Base-by-base conservation (phyloP, 2,329 filamentous ascomycete genomes). In the Neoascochyta sp. region DNA sequence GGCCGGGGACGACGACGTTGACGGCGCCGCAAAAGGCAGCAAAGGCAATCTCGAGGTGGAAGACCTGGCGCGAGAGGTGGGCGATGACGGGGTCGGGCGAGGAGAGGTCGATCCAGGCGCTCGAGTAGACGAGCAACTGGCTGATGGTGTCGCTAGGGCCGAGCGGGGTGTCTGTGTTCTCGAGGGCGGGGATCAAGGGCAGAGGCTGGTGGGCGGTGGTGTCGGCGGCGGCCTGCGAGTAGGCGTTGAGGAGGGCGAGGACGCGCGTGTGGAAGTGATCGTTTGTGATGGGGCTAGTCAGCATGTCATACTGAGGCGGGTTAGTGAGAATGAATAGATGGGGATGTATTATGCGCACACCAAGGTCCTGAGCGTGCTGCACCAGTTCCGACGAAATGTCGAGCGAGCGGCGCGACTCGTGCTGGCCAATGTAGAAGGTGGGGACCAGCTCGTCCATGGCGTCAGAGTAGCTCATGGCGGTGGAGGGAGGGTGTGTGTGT, bases 1-100 rank as follows among this genome's bases (percentile, higher is more conserved):
- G 92, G 0, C 88, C 88, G 2, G 83, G 80, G 16, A 98, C 71
- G 28, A 96, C 70, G 36, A 96, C 73, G 62, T 84, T 93, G 33
- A 81, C 80, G 26, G 92, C 76, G 19, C 93, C 93, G 54, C 88
- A 95, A 65, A 96, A 98, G 41, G 87, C 89, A 43, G 93, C 92
- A 65, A 95, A 98, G 27, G 87, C 85, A 26, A 96, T 76, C 60
- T 98, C 92, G 21, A 95, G 74, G 57, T 88, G 88, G 42, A 98
- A 71, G 5, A 94, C 84, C 65, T 95, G 90, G 24, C 86, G 80
- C 19, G 90, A 95, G 36, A 96, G 75, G 59, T 85, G 86, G 6
- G 87, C 80, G 41, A 96, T 81, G 41, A 90, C 64, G 5, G 88
- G 85, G 60, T 95, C 83, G 2, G 80, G 67, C 3, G 89, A 94